A percentile compares a stretch with the other conserved stretches of the same genome.
Evolutionary conservation across 2,329 filamentous ascomycete genomes (phyloP).

Genomic region (Triangularia verruculosa): DNA sequence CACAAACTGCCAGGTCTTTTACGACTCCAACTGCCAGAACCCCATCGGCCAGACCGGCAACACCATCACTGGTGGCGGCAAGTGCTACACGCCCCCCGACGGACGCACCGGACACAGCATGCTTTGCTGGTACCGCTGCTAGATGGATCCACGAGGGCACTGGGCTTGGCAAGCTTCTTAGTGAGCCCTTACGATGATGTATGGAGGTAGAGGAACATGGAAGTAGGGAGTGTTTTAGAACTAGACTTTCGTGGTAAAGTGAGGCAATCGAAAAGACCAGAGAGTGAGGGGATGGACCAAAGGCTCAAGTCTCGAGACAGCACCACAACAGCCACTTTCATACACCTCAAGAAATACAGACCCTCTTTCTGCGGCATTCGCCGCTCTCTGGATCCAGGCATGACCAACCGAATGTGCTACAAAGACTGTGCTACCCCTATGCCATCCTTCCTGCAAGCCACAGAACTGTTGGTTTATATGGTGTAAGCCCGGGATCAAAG

Average conservation of each 20-base stretch:
- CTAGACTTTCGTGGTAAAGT: no score
- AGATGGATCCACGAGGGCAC: neutral
- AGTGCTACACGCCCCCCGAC: slow-evolving; percentile 11
- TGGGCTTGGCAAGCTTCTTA: no score
- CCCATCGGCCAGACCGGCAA: slow-evolving; percentile 13
- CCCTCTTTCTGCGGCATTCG: neutral
- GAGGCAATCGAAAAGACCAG: neutral
- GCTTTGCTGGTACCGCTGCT: slow-evolving; percentile 12
- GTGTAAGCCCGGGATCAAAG: no score
- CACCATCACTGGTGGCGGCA: slow-evolving; percentile 7
- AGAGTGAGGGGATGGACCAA: neutral
- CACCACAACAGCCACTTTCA: no score
- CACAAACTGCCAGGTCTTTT: slow-evolving; percentile 14
- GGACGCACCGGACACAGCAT: slow-evolving; percentile 8
- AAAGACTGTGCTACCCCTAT: no score
- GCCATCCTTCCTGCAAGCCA: neutral
- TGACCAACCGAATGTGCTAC: neutral
- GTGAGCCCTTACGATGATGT: no score
- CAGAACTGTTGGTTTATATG: neutral
- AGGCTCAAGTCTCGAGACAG: neutral
- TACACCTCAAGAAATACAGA: neutral
- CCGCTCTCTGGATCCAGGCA: neutral
- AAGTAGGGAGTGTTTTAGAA: neutral
- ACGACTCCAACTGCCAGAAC: slow-evolving; percentile 14
- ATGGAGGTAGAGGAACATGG: neutral